Evolutionary conservation across 805 yeast genomes (phyloP), one percentile per base, ranked within the genome.

Genomic region (Suhomyces prunicola): DNA sequence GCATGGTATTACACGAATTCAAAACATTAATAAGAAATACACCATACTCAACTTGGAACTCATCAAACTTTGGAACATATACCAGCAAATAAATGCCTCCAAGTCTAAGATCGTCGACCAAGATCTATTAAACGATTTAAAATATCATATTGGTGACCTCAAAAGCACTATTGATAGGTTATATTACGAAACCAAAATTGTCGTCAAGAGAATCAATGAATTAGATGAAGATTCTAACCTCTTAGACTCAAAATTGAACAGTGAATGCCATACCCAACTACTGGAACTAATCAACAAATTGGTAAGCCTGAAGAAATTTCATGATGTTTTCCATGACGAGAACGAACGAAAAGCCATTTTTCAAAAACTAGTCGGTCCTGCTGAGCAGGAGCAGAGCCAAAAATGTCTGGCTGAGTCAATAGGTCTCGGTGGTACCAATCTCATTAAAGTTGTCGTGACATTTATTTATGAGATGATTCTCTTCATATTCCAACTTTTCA

Each of bases 141-240:
- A 68, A 31, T 59, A 58, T 50, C 67, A 68, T 46, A 60, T 73
- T 50, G 58, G 60, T 9, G 70, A 66, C 41, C 61, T 75, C 42
- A 62, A 67, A 2, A 65, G 70, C 3, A 68, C 70, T 7, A 67
- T 75, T 8, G 79, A 75, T 54, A 57, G 77, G 47, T 62, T 75
- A 54, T 58, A 69, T 2, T 75, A 75, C 53, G 76, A 76, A 50
- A 68, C 77, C 3, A 62, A 78, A 50, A 71, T 73, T n/a, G 71
- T 75, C 4, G 62, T 60, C 29, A 74, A 73, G 52, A 60, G 78
- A 50, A 65, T 75, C 44, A 73, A 69, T 48, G 80, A 75, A 56
- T 60, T 75, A 35, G 78, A 74, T 29, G 72, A 70, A 27, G 68
- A 66, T 51, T 58, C 67, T 35, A 62, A 61, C 44, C 46, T 64